A percentile compares a stretch with the other conserved stretches of the same genome.
Evolutionary conservation across 208 protist genomes (phyloP).

Genomic region (Jaenimonas drosophilae): DNA sequence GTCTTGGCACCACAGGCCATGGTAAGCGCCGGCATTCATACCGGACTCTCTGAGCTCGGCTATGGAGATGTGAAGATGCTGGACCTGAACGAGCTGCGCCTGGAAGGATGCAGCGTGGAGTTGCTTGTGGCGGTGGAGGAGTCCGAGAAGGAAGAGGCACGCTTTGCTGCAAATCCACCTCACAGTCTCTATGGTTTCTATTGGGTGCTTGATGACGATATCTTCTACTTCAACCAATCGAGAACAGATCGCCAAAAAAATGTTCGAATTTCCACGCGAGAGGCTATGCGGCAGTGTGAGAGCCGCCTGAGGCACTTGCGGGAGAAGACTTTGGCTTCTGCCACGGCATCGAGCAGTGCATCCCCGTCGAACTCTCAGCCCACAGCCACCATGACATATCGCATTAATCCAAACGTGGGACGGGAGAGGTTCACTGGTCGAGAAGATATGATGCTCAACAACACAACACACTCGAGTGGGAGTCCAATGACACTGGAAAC

Average conservation of each 20-base stretch:
- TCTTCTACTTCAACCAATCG: constrained; percentile 43
- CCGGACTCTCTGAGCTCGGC: too few species aligned
- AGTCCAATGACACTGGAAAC: constrained; percentile 6
- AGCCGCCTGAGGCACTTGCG: constrained; percentile 26
- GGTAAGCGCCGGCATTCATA: constrained; percentile 16
- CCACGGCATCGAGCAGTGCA: too few species aligned
- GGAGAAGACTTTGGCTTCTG: background rate
- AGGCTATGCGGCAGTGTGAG: constrained; percentile 46
- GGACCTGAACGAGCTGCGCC: background rate
- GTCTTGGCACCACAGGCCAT: constrained; percentile 53
- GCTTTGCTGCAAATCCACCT: constrained; percentile 8
- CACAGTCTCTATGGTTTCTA: constrained; percentile 46
- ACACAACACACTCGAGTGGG: background rate
- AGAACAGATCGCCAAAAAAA: constrained; percentile 11
- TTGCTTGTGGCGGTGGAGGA: background rate
- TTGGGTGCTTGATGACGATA: constrained; percentile 89
- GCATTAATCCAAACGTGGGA: background rate
- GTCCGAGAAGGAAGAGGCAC: background rate
- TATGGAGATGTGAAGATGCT: too few species aligned
- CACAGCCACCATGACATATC: background rate
- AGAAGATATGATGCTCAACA: constrained; percentile 1
- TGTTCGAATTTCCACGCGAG: constrained; percentile 29
- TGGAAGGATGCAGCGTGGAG: background rate
- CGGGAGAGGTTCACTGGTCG: constrained; percentile 7
- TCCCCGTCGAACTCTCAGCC: too few species aligned